Base-by-base conservation (phyloP, 495 filamentous ascomycete genomes). In the Platismatia glauca region DNA sequence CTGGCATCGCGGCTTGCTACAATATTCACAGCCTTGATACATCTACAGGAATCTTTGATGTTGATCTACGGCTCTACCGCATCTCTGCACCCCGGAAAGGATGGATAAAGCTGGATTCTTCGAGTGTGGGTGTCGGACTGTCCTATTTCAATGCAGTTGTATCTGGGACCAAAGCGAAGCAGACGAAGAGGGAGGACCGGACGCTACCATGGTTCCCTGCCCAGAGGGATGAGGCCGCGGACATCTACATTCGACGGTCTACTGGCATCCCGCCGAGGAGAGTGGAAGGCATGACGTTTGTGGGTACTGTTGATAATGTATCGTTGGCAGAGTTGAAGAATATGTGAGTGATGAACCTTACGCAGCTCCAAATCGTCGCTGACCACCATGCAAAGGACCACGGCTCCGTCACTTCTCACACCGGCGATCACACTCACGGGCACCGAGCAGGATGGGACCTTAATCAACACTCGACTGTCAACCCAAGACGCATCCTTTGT, bases 1-100 rank as follows among this genome's bases (percentile, higher is more conserved):
- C 86, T 2, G 89, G 88, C 18, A 76, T 89, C n/a, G 82, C 83
- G n/a, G 80, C 86, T 37, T 92, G 88, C 78, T 92, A 90, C 71
- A 92, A 91, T 66, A 67, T 92, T 5, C 82, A 81, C 22, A 78
- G 77, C 29, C 76, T 87, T 53, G 76, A 89, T 71, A 84, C 78
- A 69, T 68, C 65, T 2, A 83, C 79, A 9, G 88, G 88, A 13
- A 74, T 83, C 2, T 91, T 92, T 69, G 77, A 85, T 70, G 86
- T 86, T 29, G 89, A 90, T 68, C 62, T 91, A 27, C 78, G 87
- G 59, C 74, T 91, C 55, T 90, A 85, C 72, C 82, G 81, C 64
- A 71, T 89, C 50, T 80, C 80, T 12, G 67, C 70, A 13, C 78
- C 87, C 34, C 79, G 72, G 0, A 84, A 80, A 20, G 73, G 74